Evolutionary conservation across 257 asterid genomes (phyloP).

Genomic region (Knoxia roxburghii): DNA sequence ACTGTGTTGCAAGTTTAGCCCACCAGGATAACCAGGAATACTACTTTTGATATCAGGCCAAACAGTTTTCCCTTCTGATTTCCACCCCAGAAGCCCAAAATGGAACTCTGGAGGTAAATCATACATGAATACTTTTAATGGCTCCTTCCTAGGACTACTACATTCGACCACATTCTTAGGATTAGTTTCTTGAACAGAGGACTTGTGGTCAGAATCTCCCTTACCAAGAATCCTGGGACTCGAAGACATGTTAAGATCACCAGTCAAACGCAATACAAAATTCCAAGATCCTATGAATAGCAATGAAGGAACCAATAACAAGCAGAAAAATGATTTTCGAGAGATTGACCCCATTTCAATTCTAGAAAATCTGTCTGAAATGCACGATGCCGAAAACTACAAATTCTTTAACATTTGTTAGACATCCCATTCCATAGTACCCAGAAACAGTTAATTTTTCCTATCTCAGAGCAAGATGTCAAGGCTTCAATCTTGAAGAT

Average conservation of each 20-base stretch:
- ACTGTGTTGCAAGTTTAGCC: constrained; percentile 90
- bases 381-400: neutral
- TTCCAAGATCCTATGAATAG: constrained; percentile 75
- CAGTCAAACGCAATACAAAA: constrained; percentile 52
- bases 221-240: constrained; percentile 36
- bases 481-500: neutral
- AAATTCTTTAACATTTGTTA: neutral
- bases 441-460: no score
- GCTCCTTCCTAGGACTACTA: constrained; percentile 27
- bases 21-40: constrained; percentile 83
- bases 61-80: constrained; percentile 37
- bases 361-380: neutral
- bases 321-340: constrained; percentile 53
- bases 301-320: constrained; percentile 52
- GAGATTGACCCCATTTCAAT: constrained; percentile 17
- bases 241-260: constrained; percentile 42
- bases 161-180: constrained; percentile 25
- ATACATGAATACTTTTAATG: constrained; percentile 82
- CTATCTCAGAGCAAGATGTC: neutral
- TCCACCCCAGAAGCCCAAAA: constrained; percentile 67
- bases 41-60: constrained; percentile 69
- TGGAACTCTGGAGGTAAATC: constrained; percentile 84
- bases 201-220: constrained; percentile 17
- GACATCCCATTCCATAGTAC: neutral
- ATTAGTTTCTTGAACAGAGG: constrained; percentile 11